Base-by-base conservation (phyloP, 108 stramenopile species). In the Pseudonitzschia multiseries region DNA sequence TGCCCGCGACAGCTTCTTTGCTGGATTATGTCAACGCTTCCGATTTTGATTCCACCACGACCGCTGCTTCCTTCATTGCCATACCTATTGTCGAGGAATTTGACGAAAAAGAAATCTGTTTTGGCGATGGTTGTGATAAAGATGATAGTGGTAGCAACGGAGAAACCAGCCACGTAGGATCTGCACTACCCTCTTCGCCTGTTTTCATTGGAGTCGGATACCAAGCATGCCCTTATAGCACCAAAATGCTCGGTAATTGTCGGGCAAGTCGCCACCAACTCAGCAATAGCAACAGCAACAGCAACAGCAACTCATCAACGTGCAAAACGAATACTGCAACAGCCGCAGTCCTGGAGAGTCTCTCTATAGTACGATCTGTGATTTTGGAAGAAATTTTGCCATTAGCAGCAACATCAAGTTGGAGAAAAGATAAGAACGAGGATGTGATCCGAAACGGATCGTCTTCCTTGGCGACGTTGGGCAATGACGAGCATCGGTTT, bases 181-280 rank as follows among this genome's bases (percentile, higher is more conserved):
- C 42, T 42, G 42, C 32, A 50, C 70, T n/a, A 43, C 32, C 6
- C 51, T 51, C 15, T 20, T 54, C 40, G 43, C 41, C 48, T n/a
- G 15, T 36, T 36, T 9, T 81, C n/a, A 32, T 74, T 4, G 75
- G 50, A 27, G n/a, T 31, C 13, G 82, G 80, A 18, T 27, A 27
- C 20, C 80, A 79, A 41, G 26, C 62, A 13, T 87, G 82, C 63
- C 80, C 77, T 5, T 83, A 77, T 33, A 83, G 86, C 48, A 79
- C 83, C 28, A 48, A 72, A 53, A 62, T 77, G 36, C 68, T 80
- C 22, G 77, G 78, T 31, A 79, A 73, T 40, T 24, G 24, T 59
- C 28, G 46, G 43, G 28, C 66, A 29, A 67, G 48, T 33, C 29
- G 18, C 24, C 27, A 59, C 14, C 22, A 59, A 59, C 57, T 28